A percentile compares a stretch with the other conserved stretches of the same genome.
Evolutionary conservation across 192 early-diverging fungal genomes (phyloP).

Genomic region (Coemansia sp.): DNA sequence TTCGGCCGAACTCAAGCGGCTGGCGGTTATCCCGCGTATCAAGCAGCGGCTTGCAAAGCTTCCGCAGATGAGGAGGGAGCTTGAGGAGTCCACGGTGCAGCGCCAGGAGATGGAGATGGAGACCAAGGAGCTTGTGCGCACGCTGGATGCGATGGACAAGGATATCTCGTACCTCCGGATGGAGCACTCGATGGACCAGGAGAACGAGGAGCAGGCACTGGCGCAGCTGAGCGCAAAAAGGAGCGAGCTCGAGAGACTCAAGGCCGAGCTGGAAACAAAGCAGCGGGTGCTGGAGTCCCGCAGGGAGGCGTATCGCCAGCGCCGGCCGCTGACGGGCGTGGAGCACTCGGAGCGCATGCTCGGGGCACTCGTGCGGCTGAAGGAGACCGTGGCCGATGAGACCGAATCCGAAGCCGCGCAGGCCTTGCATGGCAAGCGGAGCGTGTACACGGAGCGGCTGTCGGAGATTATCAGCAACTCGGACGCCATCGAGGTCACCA

Average conservation of each 20-base stretch:
- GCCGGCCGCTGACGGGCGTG: conserved; percentile 41
- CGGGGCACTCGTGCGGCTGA: conserved; percentile 12
- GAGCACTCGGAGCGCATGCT: conserved; percentile 50
- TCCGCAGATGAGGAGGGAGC: conserved; percentile 44
- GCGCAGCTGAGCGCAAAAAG: conserved; percentile 30
- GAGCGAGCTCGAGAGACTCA: conserved; percentile 26
- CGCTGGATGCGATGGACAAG: conserved; percentile 43
- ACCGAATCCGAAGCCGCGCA: neutral
- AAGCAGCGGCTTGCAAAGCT: conserved; percentile 35
- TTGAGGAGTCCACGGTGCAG: conserved; percentile 23
- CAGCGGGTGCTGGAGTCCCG: conserved; percentile 35
- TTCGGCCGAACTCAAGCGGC: conserved; percentile 38
- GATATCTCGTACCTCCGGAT: conserved; percentile 48
- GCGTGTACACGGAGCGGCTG: conserved; percentile 21
- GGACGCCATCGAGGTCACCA: conserved; percentile 40
- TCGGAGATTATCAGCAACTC: conserved; percentile 44
- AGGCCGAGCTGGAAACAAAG: conserved; percentile 41
- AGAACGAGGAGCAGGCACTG: conserved; percentile 48
- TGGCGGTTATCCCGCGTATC: conserved; percentile 48
- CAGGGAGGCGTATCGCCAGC: conserved; percentile 29
- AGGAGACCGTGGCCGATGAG: conserved; percentile 1
- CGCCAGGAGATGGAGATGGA: conserved; percentile 34
- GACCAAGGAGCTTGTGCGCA: conserved; percentile 20
- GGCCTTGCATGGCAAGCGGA: conserved; percentile 14
- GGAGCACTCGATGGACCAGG: conserved; percentile 48